These are phyloP conservation scores for Pilatotrama ljubarskyi DNA, from an alignment of 768 basidiomycete genomes.

Conservation along the genomic window DNA sequence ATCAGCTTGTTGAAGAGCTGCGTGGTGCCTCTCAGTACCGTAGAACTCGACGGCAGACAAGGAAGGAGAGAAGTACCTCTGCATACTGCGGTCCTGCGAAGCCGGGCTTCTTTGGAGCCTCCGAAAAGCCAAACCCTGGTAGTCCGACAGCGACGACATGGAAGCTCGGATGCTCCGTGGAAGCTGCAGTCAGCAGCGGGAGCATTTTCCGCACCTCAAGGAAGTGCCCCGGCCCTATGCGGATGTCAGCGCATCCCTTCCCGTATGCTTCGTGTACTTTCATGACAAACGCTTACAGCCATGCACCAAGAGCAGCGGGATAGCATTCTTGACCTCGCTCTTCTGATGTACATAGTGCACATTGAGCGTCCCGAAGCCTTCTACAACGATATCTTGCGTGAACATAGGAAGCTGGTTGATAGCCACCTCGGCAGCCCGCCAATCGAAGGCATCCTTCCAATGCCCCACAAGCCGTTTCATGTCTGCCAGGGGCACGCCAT, in stretches of 20 bases:
- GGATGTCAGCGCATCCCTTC: not conserved
- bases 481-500: constrained; percentile 44
- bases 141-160: constrained; percentile 60
- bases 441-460: constrained; percentile 57
- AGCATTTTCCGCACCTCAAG: constrained; percentile 56
- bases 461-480: constrained; percentile 46
- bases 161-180: constrained; percentile 50
- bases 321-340: constrained; percentile 44
- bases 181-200: constrained; percentile 45
- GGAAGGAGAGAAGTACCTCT: constrained; percentile 39
- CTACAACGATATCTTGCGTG: constrained; percentile 48
- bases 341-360: constrained; percentile 60
- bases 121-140: constrained; percentile 63
- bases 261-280: no score
- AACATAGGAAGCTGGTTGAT: constrained; percentile 60
- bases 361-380: constrained; percentile 45
- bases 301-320: constrained; percentile 60
- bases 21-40: no score
- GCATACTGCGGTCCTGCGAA: constrained; percentile 52
- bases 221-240: constrained; percentile 60
- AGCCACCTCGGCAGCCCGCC: constrained; percentile 49
- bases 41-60: not conserved
- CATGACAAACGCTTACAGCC: constrained; percentile 42
- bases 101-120: constrained; percentile 51
- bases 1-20: constrained; percentile 33